phyloP scores from a whole-genome alignment of 257 asterid genomes.

The Solanum phureja region DNA sequence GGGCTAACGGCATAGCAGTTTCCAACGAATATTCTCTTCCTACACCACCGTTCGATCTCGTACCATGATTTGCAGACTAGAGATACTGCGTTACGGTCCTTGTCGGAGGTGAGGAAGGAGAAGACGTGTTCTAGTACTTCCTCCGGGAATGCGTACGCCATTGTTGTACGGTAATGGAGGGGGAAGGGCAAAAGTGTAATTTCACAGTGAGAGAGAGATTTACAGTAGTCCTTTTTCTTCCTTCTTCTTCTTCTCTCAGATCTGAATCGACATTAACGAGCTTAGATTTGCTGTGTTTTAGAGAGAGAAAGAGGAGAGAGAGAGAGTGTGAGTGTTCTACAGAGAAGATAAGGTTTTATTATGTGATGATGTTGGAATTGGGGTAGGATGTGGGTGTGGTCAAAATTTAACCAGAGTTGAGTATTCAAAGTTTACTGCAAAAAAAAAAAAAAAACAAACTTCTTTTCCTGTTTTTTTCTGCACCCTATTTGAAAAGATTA shows the following conservation, averaged over 20 bases:
- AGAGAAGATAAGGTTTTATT: slow-evolving; percentile 65
- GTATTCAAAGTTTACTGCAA: neutral
- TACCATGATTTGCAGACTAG: slow-evolving; percentile 91
- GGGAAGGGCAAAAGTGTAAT: slow-evolving; percentile 20
- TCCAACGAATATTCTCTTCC: slow-evolving; percentile 68
- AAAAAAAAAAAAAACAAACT: neutral
- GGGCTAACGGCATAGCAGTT: slow-evolving; percentile 85
- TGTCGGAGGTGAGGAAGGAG: slow-evolving; percentile 46
- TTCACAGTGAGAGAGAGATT: neutral
- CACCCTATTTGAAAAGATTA: no score
- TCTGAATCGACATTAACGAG: slow-evolving; percentile 29
- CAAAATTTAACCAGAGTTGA: slow-evolving; percentile 22
- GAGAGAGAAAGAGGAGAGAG: slow-evolving; percentile 4
- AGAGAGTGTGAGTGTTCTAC: slow-evolving; percentile 14
- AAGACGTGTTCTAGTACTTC: slow-evolving; percentile 83
- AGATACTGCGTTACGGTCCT: slow-evolving; percentile 77
- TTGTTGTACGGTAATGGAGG: neutral
- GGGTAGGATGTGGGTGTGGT: slow-evolving; percentile 15
- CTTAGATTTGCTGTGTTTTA: slow-evolving; percentile 21
- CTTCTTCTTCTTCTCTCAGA: slow-evolving; percentile 4
- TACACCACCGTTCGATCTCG: slow-evolving; percentile 82
- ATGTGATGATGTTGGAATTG: slow-evolving; percentile 18
- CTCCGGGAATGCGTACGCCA: slow-evolving; percentile 83
- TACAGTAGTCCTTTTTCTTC: neutral
- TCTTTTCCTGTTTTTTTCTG: neutral